These are phyloP conservation scores for Pichia sp. DNA, from an alignment of 1,139 yeast genomes.

Conservation along the genomic window DNA sequence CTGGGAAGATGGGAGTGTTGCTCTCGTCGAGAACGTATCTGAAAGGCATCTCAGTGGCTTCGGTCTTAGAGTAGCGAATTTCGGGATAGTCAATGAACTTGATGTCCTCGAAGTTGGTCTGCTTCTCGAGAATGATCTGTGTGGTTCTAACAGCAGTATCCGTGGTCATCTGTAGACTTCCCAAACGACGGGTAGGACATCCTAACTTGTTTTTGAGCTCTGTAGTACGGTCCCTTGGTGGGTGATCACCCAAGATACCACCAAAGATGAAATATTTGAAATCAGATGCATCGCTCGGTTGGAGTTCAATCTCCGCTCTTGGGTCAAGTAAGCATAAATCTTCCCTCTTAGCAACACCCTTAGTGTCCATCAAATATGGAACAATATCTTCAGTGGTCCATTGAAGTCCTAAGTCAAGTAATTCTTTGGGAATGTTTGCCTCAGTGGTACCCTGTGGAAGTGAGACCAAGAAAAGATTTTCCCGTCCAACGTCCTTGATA, in stretches of 20 bases:
- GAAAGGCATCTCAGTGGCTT: constrained; percentile 97
- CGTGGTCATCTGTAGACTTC: constrained; percentile 90
- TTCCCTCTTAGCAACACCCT: constrained; percentile 31
- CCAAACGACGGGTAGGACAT: constrained; percentile 78
- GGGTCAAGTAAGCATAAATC: constrained; percentile 86
- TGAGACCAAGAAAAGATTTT: constrained; percentile 71
- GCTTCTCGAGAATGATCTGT: constrained; percentile 55
- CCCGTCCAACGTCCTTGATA: constrained; percentile 71
- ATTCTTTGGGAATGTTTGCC: constrained; percentile 55
- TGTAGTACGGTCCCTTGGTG: constrained; percentile 93
- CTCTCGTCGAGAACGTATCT: constrained; percentile 65
- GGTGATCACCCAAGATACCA: constrained; percentile 94
- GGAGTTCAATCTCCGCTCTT: constrained; percentile 65
- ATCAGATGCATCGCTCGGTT: constrained; percentile 54
- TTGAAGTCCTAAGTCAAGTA: constrained; percentile 59
- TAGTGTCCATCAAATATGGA: constrained; percentile 23
- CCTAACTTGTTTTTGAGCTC: constrained; percentile 75
- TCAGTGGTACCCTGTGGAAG: constrained; percentile 58
- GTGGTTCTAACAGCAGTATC: constrained; percentile 95
- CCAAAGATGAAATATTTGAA: constrained; percentile 93
- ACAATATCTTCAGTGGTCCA: constrained; percentile 74
- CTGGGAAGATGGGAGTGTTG: constrained; percentile 76
- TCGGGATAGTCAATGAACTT: constrained; percentile 90
- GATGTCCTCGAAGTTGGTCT: constrained; percentile 57
- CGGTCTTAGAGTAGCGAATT: constrained; percentile 77